Conservation (phyloP, 441 rosid species). For the Geranium incanum region DNA sequence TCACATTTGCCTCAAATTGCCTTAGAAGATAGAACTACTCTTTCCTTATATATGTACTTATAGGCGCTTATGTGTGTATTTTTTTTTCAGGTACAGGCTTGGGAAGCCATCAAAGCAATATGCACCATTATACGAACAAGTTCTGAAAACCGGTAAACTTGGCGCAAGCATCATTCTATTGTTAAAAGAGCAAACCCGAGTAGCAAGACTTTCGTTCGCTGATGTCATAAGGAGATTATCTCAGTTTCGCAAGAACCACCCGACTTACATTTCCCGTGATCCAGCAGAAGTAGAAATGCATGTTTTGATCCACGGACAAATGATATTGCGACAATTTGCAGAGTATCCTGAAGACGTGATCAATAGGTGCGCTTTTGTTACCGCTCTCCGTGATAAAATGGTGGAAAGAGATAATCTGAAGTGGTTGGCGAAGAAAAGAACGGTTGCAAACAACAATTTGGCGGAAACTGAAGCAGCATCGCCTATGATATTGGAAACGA, state of each 20-base stretch:
- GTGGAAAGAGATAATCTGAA: conserved; percentile 64
- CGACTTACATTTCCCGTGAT: conserved; percentile 53
- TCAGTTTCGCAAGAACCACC: conserved; percentile 33
- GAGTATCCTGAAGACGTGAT: conserved; percentile 42
- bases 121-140: conserved; percentile 56
- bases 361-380: conserved; percentile 52
- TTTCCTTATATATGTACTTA: neutral
- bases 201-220: conserved; percentile 50
- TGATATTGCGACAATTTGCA: conserved; percentile 62
- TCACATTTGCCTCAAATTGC: neutral
- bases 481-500: conserved; percentile 40
- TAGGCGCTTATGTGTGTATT: neutral
- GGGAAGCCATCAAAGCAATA: conserved; percentile 75
- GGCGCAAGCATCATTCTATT: conserved; percentile 52
- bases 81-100: conserved; percentile 58
- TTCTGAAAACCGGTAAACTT: conserved; percentile 54
- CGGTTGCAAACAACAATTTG: conserved; percentile 29
- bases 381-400: conserved; percentile 52
- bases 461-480: conserved; percentile 34
- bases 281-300: conserved; percentile 48
- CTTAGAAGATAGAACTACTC: neutral
- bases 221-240: conserved; percentile 50
- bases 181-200: conserved; percentile 48
- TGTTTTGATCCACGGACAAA: conserved; percentile 71
- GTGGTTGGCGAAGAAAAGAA: conserved; percentile 51